A percentile compares a stretch with the other conserved stretches of the same genome.
These are phyloP conservation scores for Fusarium agapanthi DNA, from an alignment of 2,329 filamentous ascomycete species.

Conservation along the genomic window DNA sequence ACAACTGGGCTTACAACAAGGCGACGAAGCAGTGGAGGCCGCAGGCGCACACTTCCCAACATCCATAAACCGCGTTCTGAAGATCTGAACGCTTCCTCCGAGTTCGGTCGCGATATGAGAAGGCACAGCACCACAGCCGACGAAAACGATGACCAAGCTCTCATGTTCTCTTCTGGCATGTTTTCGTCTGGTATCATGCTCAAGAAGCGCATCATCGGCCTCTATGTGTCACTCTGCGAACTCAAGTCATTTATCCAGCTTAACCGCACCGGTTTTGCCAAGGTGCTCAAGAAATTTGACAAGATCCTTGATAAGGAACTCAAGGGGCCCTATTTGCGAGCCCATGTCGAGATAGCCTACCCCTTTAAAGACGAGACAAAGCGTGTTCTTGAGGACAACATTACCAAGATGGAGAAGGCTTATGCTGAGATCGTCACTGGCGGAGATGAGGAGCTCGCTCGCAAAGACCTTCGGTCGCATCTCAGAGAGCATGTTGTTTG, in stretches of 20 bases:
- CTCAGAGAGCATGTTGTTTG: constrained; percentile 96
- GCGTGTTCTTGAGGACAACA: constrained; percentile 73
- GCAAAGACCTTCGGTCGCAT: constrained; percentile 87
- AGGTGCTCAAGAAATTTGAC: constrained; percentile 98
- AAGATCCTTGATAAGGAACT: constrained; percentile 89
- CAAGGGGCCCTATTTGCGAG: constrained; percentile 78
- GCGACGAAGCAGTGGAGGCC: constrained; percentile 51
- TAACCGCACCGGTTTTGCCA: constrained; percentile 95
- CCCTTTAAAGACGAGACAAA: constrained; percentile 82
- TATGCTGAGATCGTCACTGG: constrained; percentile 86
- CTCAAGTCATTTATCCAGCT: constrained; percentile 95
- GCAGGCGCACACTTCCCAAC: constrained; percentile 51
- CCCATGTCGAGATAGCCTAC: constrained; percentile 79
- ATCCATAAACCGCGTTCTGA: constrained; percentile 50
- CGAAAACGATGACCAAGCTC: constrained; percentile 79
- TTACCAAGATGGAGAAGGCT: constrained; percentile 77
- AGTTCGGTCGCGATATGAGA: constrained; percentile 59
- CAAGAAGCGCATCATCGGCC: constrained; percentile 87
- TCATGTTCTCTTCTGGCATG: constrained; percentile 68
- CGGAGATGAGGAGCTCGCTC: constrained; percentile 79
- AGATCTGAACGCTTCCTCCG: constrained; percentile 70
- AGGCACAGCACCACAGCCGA: constrained; percentile 76
- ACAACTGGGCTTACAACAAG: constrained; percentile 63
- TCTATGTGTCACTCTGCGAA: constrained; percentile 93
- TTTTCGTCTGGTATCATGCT: constrained; percentile 79